Percentiles rank a stretch among this genome's conserved stretches.
Evolutionary conservation across 2,329 filamentous ascomycete genomes (phyloP).

Genomic region (Basipetospora sp.): DNA sequence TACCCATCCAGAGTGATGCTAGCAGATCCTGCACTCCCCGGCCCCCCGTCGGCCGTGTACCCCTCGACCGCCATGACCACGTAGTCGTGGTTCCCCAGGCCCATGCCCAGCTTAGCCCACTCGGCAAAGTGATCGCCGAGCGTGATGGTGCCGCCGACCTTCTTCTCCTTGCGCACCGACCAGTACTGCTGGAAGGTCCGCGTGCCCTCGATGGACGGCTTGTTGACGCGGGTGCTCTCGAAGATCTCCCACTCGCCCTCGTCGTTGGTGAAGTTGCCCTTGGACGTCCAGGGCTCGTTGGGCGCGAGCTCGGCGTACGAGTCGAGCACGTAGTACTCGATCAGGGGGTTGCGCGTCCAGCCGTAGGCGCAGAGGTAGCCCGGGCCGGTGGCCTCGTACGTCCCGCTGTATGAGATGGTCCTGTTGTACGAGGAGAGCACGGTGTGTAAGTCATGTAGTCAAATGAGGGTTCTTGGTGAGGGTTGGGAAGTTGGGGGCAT

Average conservation of each 20-base stretch:
- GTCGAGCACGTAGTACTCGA: constrained; percentile 26
- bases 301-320: constrained; percentile 23
- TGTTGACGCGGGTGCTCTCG: constrained; percentile 23
- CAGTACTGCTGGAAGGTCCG: constrained; percentile 38
- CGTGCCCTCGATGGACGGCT: constrained; percentile 33
- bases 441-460: too few species aligned
- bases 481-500: too few species aligned
- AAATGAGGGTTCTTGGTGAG: too few species aligned
- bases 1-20: constrained; percentile 4
- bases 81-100: constrained; percentile 34
- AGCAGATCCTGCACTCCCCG: constrained; percentile 1
- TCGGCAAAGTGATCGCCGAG: constrained; percentile 36
- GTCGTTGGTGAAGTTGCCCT: constrained; percentile 22
- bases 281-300: constrained; percentile 17
- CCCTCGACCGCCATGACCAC: constrained; percentile 42
- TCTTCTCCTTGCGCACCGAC: constrained; percentile 36
- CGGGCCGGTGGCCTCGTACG: constrained; percentile 17
- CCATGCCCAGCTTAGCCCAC: constrained; percentile 33
- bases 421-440: constrained; percentile 5
- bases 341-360: constrained; percentile 21
- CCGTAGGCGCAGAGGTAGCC: constrained; percentile 23
- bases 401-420: constrained; percentile 15
- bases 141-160: constrained; percentile 34
- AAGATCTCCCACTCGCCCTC: constrained; percentile 24
- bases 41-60: constrained; percentile 16